Evolutionary conservation across 1,284 basidiomycete genomes (phyloP), one percentile per base, ranked within the genome.

Genomic region (Schizophyllum amplum): DNA sequence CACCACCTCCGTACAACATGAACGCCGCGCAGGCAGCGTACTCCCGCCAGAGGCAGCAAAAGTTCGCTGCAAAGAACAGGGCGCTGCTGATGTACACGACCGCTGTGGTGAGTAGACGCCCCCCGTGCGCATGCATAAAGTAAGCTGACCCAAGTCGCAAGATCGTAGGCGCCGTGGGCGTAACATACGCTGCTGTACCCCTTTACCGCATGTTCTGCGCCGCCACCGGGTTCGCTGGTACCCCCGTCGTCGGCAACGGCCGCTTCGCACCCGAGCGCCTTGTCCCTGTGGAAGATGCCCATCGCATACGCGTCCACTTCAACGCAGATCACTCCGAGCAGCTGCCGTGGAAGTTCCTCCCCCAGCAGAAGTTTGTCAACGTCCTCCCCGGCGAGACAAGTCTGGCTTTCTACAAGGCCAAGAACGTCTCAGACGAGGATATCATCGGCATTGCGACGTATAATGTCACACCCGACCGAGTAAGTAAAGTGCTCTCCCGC

Each of bases 361-460:
- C 97, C 0, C 87, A 92, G 63, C 95, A 98, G 67, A 90, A 88
- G 70, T 89, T 81, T 60, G 92, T 99, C 22, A 87, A 80, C 52
- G 95, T 99, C 15, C 76, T 98, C 24, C 97, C 94, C 0, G 97
- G 97, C 1, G 95, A 99, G 76, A 96, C 94, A 2, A 94, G 92
- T 57, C 75, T 99, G 57, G 97, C 96, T 11, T 99, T 99, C 70
- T 99, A 98, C 72, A 94, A 83, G 56, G 97, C 96, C 9, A 93
- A 83, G 74, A 99, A 99, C 66, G 82, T 79, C 55, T 87, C 87
- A 11, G 75, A 85, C 50, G 78, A 89, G 63, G 97, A 99, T 70
- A 84, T 99, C 57, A 95, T 99, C 67, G 97, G 97, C 0, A 99
- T 99, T 71, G 96, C 96, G 21, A 99, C 97, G 5, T 99, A 99